phyloP scores from a whole-genome alignment of 352 stramenopile genomes.

The Phytopythium chamaehyphon region DNA sequence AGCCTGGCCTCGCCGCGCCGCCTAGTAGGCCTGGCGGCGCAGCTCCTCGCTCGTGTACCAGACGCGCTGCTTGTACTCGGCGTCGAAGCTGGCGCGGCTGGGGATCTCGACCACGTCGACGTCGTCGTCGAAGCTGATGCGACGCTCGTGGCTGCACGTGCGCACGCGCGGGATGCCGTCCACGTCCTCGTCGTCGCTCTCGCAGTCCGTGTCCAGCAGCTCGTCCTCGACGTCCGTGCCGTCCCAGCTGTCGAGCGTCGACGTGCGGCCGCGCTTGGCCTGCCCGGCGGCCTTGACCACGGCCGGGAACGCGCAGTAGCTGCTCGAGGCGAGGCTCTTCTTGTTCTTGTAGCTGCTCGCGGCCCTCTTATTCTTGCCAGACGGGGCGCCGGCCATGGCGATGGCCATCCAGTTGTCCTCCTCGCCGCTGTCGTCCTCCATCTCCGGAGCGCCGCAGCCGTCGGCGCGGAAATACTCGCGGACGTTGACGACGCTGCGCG shows the following conservation, averaged over 20 bases:
- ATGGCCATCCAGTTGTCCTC: constrained; percentile 52
- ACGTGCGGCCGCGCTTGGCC: constrained; percentile 41
- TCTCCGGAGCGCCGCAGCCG: constrained; percentile 34
- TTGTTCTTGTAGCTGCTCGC: too few relatives aligned
- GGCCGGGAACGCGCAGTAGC: constrained; percentile 7
- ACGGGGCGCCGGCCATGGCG: constrained; percentile 20
- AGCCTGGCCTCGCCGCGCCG: background rate
- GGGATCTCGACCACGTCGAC: constrained; percentile 74
- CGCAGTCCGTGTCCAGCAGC: constrained; percentile 38
- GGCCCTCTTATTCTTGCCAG: too few relatives aligned
- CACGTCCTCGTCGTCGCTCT: constrained; percentile 47
- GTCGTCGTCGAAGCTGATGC: constrained; percentile 76
- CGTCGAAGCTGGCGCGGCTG: constrained; percentile 63
- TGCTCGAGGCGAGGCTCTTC: too few relatives aligned
- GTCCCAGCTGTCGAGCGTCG: constrained; percentile 54
- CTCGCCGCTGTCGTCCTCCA: constrained; percentile 34
- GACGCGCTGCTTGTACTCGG: constrained; percentile 69
- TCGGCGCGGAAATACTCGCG: constrained; percentile 72
- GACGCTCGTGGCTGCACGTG: constrained; percentile 62
- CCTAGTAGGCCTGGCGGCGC: constrained; percentile 11
- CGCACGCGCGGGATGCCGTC: constrained; percentile 45
- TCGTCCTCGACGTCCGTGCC: constrained; percentile 49
- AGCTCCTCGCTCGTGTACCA: constrained; percentile 78
- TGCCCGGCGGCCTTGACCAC: constrained; percentile 30
- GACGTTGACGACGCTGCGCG: constrained; percentile 65